phyloP scores from a whole-genome alignment of 73 alveolate species.

The Paramecium caudatum region DNA sequence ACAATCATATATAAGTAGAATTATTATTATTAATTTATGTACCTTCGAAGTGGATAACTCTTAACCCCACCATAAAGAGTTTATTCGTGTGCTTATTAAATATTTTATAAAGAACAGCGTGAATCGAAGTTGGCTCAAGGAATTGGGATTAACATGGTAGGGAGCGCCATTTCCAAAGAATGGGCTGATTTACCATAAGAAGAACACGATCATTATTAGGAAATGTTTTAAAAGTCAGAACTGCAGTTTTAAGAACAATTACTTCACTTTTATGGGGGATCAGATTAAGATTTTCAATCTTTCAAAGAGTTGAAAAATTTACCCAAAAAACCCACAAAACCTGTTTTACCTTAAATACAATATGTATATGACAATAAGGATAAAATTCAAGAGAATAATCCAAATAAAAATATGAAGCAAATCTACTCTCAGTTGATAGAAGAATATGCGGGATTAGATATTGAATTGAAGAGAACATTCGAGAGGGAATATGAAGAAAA shows the following conservation, averaged over 20 bases:
- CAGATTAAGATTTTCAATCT: not conserved
- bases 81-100: not conserved
- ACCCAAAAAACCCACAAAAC: not conserved
- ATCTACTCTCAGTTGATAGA: not conserved
- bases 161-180: not conserved
- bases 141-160: not conserved
- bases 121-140: not conserved
- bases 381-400: not conserved
- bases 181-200: not conserved
- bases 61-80: slow-evolving; percentile 4
- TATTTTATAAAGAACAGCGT: not conserved
- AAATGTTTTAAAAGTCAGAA: not conserved
- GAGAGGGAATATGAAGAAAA: not conserved
- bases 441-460: not conserved
- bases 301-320: not conserved
- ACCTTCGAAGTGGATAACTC: slow-evolving; percentile 47
- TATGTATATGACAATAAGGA: not conserved
- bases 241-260: slow-evolving; percentile 14
- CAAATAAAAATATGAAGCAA: slow-evolving; percentile 8
- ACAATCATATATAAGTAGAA: not conserved
- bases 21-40: slow-evolving; percentile 13
- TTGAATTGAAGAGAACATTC: not conserved
- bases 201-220: not conserved
- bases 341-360: not conserved
- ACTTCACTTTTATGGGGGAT: not conserved